These are phyloP conservation scores for Beauveria bassiana DNA, from an alignment of 2,329 filamentous ascomycete species.

Conservation along the genomic window DNA sequence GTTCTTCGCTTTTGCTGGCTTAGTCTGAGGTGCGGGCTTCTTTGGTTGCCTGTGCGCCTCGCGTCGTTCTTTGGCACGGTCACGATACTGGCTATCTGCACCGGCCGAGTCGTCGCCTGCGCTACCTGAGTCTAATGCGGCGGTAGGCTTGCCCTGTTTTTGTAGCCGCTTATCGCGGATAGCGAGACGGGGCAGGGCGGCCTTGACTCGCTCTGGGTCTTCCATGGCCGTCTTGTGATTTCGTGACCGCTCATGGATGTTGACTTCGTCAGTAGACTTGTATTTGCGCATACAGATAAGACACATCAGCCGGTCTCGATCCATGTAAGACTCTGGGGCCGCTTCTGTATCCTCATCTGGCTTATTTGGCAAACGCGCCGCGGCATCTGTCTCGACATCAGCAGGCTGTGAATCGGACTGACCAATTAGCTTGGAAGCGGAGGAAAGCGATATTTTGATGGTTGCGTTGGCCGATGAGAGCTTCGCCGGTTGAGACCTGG, in stretches of 20 bases:
- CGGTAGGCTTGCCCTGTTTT: slow-evolving; percentile 21
- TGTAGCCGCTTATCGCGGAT: slow-evolving; percentile 28
- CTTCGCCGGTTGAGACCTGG: slow-evolving; percentile 1
- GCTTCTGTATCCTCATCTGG: slow-evolving; percentile 2
- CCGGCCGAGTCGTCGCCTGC: slow-evolving; percentile 18
- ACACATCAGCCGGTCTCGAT: slow-evolving; percentile 41
- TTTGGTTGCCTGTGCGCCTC: slow-evolving; percentile 53
- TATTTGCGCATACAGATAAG: slow-evolving; percentile 40
- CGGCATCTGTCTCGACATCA: slow-evolving; percentile 15
- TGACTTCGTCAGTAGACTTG: slow-evolving; percentile 34
- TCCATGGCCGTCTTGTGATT: slow-evolving; percentile 34
- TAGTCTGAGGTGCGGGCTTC: slow-evolving; percentile 34
- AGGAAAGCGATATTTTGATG: slow-evolving; percentile 16
- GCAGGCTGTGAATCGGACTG: background rate
- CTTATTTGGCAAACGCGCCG: slow-evolving; percentile 12
- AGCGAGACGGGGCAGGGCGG: slow-evolving; percentile 34
- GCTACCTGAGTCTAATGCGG: slow-evolving; percentile 7
- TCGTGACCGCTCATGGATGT: slow-evolving; percentile 34
- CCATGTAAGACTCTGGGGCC: slow-evolving; percentile 44
- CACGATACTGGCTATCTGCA: slow-evolving; percentile 42
- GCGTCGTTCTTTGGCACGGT: slow-evolving; percentile 61
- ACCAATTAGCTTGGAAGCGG: background rate
- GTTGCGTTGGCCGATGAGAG: slow-evolving; percentile 11
- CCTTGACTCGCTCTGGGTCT: slow-evolving; percentile 39
- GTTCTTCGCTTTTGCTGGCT: background rate